Evolutionary conservation across 345 rosid genomes (phyloP).

Genomic region (Citrus sp.): DNA sequence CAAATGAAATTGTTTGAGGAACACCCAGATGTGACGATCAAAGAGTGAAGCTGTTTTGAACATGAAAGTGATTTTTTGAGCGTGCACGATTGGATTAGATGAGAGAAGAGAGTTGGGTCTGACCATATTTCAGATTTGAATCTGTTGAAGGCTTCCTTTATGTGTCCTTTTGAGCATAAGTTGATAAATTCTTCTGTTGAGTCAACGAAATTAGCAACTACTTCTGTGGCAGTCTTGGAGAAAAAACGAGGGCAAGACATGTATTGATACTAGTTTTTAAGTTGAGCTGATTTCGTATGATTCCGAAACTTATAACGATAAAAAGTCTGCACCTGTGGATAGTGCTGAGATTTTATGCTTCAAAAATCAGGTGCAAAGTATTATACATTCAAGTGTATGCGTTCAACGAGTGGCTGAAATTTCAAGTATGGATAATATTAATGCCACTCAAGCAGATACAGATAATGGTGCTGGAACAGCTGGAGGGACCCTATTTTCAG

Average conservation of each 20-base stretch:
- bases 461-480: conserved; percentile 51
- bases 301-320: neutral
- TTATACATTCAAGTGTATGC: conserved; percentile 5
- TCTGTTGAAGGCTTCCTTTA: conserved; percentile 54
- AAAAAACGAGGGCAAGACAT: conserved; percentile 15
- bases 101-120: conserved; percentile 53
- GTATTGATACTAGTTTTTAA: neutral
- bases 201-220: conserved; percentile 2
- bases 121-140: conserved; percentile 51
- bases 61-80: conserved; percentile 24
- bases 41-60: conserved; percentile 67
- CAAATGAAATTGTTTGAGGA: conserved; percentile 53
- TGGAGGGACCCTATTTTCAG: conserved; percentile 62
- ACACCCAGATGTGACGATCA: conserved; percentile 64
- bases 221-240: conserved; percentile 19
- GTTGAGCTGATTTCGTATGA: neutral
- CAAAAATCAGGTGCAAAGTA: neutral
- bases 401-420: neutral
- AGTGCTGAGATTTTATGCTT: too few species aligned
- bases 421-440: neutral
- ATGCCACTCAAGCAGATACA: conserved; percentile 12
- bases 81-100: conserved; percentile 52
- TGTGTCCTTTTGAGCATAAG: conserved; percentile 52
- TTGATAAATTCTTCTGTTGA: conserved; percentile 26
- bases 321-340: neutral